A percentile compares a stretch with the other conserved stretches of the same genome.
phyloP scores from a whole-genome alignment of 441 rosid species.

The Aquilaria agallochum region DNA sequence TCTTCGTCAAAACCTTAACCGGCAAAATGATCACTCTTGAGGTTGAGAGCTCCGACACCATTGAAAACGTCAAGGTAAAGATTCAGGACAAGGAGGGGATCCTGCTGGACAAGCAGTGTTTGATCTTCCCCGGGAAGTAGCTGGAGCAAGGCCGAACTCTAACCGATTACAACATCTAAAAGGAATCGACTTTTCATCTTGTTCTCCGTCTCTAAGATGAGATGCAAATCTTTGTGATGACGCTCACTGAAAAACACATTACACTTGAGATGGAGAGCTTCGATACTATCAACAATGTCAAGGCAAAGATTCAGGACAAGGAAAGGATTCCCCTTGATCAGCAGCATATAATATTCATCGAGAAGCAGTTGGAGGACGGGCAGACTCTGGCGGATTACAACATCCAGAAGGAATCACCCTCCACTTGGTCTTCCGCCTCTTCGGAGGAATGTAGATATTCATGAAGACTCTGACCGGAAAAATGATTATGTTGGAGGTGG shows the following conservation, averaged over 20 bases:
- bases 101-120: background rate
- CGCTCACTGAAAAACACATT: too few relatives aligned
- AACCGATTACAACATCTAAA: background rate
- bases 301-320: too few relatives aligned
- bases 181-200: background rate
- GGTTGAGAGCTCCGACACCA: background rate
- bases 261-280: too few relatives aligned
- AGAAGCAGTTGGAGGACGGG: too few relatives aligned
- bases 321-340: too few relatives aligned
- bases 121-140: background rate
- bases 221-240: too few relatives aligned
- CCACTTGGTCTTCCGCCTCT: too few relatives aligned
- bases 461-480: background rate
- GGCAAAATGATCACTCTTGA: background rate
- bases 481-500: background rate
- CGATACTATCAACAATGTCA: too few relatives aligned
- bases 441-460: background rate
- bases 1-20: constrained; percentile 1
- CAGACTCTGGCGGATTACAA: too few relatives aligned
- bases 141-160: background rate
- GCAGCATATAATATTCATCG: too few relatives aligned
- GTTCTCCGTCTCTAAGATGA: background rate
- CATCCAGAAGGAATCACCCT: too few relatives aligned
- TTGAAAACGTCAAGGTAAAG: background rate
- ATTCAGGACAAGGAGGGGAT: background rate